Evolutionary conservation across 345 rosid species (phyloP).

Genomic region (Eucalyptus rudis): DNA sequence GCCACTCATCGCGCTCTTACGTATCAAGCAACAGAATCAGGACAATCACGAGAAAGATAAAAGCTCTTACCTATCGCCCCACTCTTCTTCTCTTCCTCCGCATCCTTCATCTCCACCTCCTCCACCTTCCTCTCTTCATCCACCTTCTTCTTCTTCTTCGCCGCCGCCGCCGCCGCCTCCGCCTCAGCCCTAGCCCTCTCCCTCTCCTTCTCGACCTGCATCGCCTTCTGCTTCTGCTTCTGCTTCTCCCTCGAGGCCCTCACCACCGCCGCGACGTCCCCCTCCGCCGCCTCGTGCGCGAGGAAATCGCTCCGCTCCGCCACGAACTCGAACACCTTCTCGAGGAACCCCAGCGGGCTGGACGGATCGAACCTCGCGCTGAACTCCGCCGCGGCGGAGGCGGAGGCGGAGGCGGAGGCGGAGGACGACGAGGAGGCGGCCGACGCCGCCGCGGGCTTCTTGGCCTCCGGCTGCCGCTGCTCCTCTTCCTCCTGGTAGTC

Average conservation of each 20-base stretch:
- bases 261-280: slow-evolving; percentile 44
- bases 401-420: background rate
- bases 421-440: slow-evolving; percentile 3
- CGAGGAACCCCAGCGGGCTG: slow-evolving; percentile 55
- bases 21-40: background rate
- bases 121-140: background rate
- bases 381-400: slow-evolving; percentile 14
- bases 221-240: slow-evolving; percentile 24
- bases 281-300: slow-evolving; percentile 38
- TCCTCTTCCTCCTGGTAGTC: slow-evolving; percentile 54
- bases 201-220: slow-evolving; percentile 34
- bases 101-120: slow-evolving; percentile 3
- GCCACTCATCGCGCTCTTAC: background rate
- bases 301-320: slow-evolving; percentile 64
- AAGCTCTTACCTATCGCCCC: slow-evolving; percentile 18
- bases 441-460: slow-evolving; percentile 4
- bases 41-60: background rate
- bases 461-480: background rate
- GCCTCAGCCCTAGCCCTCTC: background rate
- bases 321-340: slow-evolving; percentile 57
- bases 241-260: slow-evolving; percentile 40
- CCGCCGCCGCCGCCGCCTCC: background rate
- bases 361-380: slow-evolving; percentile 48
- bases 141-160: background rate
- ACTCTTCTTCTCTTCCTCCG: slow-evolving; percentile 17